phyloP scores from a whole-genome alignment of 768 basidiomycete genomes.

The Boletus speciosus region DNA sequence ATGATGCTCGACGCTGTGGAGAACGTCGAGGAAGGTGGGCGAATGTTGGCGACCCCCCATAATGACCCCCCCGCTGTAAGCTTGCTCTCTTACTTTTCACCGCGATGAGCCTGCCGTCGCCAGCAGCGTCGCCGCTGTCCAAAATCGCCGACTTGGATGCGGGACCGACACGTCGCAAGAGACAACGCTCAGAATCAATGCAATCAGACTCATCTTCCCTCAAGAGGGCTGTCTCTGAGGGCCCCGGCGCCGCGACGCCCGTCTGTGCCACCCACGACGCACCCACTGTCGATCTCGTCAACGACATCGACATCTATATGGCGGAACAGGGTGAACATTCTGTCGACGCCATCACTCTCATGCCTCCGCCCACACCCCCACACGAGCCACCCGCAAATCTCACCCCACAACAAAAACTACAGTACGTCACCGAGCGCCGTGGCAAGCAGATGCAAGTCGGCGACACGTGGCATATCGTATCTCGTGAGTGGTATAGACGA shows the following conservation, averaged over 20 bases:
- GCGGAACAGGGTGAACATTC: slow-evolving; percentile 48
- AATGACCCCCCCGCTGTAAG: neutral
- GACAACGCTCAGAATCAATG: slow-evolving; percentile 74
- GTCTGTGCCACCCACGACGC: slow-evolving; percentile 20
- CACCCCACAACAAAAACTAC: slow-evolving; percentile 46
- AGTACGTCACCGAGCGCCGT: slow-evolving; percentile 47
- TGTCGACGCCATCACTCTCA: slow-evolving; percentile 15
- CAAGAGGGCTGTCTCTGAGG: slow-evolving; percentile 78
- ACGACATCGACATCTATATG: slow-evolving; percentile 71
- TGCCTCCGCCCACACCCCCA: slow-evolving; percentile 27
- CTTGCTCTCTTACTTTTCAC: slow-evolving; percentile 8
- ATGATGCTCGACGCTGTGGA: neutral
- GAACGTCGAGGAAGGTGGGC: neutral
- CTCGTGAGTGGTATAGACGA: slow-evolving; percentile 66
- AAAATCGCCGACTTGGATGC: slow-evolving; percentile 37
- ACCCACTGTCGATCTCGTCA: slow-evolving; percentile 23
- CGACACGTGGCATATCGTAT: slow-evolving; percentile 77
- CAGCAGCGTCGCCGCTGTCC: slow-evolving; percentile 41
- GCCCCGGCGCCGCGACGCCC: slow-evolving; percentile 42
- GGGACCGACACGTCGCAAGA: slow-evolving; percentile 46
- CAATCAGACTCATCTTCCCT: slow-evolving; percentile 71
- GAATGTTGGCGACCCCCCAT: slow-evolving; percentile 9
- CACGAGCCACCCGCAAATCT: slow-evolving; percentile 24
- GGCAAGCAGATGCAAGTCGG: slow-evolving; percentile 52
- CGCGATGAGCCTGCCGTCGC: slow-evolving; percentile 43